Evolutionary conservation across 495 filamentous ascomycete genomes (phyloP), one percentile per base, ranked within the genome.

Genomic region (Xanthoparmelia taractica): DNA sequence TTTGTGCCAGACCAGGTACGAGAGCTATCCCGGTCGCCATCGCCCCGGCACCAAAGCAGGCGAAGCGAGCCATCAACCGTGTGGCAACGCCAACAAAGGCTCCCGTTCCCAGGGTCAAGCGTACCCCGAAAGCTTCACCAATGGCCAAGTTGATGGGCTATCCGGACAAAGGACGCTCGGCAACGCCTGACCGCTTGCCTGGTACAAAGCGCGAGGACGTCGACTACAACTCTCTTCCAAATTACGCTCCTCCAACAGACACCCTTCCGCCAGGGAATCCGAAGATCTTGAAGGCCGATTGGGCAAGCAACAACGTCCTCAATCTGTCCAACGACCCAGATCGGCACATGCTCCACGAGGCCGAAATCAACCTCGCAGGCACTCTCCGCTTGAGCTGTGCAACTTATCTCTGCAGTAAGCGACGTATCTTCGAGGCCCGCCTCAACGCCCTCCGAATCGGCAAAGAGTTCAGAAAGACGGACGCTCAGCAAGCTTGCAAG

Each of bases 381-480:
- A 88, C 84, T 29, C 83, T 98, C 27, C 85, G 94, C 59, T 83
- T 98, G 40, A 87, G 88, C 66, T 92, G 89, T 70, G 92, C 91
- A 34, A 92, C 90, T 48, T 98, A 98, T 69, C 82, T 98, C 33
- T 93, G 90, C 69, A 94, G 88, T 78, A 98, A 98, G 82, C 86
- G 94, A 66, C 85, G 92, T 40, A 96, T 98, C 74, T 97, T 98
- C 70, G 77, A 87, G 38, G 84, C 84, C 59, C 86, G 90, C 34
- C 79, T 91, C 58, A 83, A 87, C 55, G 83, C 87, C 29, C 75
- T 90, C 50, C 75, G 75, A 57, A 84, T 86, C 57, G 82, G 83
- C 68, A 94, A 96, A 74, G 89, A 94, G 70, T 98, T 98, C 71
- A 82, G 90, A 65, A 98, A 97, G 84, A 97, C 94, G n/a, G 90